Base-by-base conservation (phyloP, 768 basidiomycete genomes). In the Mycena leptocephala region DNA sequence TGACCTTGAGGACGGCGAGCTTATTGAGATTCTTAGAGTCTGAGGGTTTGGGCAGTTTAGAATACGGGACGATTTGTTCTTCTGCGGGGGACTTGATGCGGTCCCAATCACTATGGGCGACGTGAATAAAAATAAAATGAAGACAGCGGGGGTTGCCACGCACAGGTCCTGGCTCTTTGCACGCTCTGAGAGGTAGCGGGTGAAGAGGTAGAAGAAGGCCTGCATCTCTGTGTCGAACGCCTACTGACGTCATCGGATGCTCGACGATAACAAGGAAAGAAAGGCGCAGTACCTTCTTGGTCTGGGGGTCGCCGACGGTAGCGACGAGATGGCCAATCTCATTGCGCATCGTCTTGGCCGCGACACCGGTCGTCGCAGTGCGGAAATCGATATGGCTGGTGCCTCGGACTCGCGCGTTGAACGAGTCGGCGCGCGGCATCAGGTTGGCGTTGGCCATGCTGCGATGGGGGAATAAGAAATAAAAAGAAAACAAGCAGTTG, bases 271-370 rank as follows among this genome's bases (percentile, higher is more conserved):
- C 83, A 73, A 76, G 76, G 46, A 72, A 30, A 30, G 68, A 69
- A 18, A 55, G 20, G 80, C 68, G 67, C n/a, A n/a, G n/a, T 71
- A 96, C 97, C 94, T 95, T 96, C 88, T 95, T 95, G 70, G 95
- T 94, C 48, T 89, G 83, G 35, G 92, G 90, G 78, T 99, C 95
- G 77, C 92, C 89, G 83, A 98, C 95, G 76, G 94, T 94, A 83
- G 90, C 88, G 82, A 99, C 96, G 90, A 99, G 95, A 82, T 92
- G 92, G 85, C 95, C 95, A 87, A 99, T 94, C 89, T 99, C 98
- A 84, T 99, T 98, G 89, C 97, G 94, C 98, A 99, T 99, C 70
- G 97, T 90, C 89, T 98, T 99, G 79, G 96, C 95, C 32, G 96
- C 95, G 78, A 97, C 94, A 79, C 96, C 96, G 68, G 96, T 97